Percentiles rank a stretch among this genome's conserved stretches.
These are phyloP conservation scores for Crataegus laevigata DNA, from an alignment of 306 rosid species.

Conservation along the genomic window DNA sequence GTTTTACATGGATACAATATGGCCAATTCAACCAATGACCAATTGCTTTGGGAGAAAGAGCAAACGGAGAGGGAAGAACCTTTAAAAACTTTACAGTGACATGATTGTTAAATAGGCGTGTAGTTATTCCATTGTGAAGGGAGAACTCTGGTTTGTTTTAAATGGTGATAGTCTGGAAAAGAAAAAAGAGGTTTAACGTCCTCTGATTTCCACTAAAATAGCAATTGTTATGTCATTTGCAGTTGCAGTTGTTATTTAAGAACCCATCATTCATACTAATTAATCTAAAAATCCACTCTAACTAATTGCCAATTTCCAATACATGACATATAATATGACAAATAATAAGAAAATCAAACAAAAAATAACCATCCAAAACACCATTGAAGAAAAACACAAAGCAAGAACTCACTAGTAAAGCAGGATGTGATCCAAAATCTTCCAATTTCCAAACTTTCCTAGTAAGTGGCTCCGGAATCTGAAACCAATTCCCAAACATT, in stretches of 20 bases:
- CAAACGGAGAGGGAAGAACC: no score
- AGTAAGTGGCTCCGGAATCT: constrained; percentile 93
- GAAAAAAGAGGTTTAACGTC: not conserved
- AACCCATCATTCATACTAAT: no score
- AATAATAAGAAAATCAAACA: not conserved
- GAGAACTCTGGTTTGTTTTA: not conserved
- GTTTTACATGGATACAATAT: not conserved
- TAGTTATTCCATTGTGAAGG: not conserved
- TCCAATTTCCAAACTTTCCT: constrained; percentile 75
- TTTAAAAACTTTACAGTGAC: no score
- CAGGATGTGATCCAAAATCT: constrained; percentile 87
- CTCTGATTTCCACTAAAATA: not conserved
- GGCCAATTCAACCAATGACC: not conserved
- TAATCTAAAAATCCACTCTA: no score
- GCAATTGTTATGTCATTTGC: not conserved
- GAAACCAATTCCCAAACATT: not conserved
- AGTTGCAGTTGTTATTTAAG: no score
- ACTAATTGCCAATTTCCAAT: no score
- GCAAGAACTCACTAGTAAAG: constrained; percentile 56
- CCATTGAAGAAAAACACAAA: not conserved
- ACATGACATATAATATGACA: no score
- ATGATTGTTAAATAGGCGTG: not conserved
- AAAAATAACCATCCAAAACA: not conserved
- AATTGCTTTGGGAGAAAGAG: no score
- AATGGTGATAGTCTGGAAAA: not conserved